These are phyloP conservation scores for Paraurostyla sp. DNA, from an alignment of 73 alveolate species.

Conservation along the genomic window DNA sequence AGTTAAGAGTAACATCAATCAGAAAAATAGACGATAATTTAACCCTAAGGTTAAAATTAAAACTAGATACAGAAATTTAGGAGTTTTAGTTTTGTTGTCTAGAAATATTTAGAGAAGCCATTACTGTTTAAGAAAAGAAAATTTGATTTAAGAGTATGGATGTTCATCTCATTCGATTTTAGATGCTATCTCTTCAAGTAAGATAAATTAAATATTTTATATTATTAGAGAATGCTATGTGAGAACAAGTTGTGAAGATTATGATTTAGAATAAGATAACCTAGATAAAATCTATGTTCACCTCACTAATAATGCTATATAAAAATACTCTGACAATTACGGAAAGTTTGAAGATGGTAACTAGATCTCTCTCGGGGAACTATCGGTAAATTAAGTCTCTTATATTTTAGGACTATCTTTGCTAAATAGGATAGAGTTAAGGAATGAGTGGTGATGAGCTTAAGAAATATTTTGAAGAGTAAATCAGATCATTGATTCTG, in stretches of 20 bases:
- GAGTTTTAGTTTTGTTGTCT: slow-evolving; percentile 65
- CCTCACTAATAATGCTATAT: slow-evolving; percentile 93
- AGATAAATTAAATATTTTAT: slow-evolving; percentile 72
- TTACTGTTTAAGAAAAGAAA: slow-evolving; percentile 89
- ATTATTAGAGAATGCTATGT: slow-evolving; percentile 88
- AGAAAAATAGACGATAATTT: background rate
- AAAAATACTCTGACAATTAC: slow-evolving; percentile 57
- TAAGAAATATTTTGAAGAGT: background rate
- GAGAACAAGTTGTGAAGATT: slow-evolving; percentile 84
- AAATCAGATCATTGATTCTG: slow-evolving; percentile 73
- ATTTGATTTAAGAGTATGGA: slow-evolving; percentile 95
- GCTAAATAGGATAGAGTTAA: slow-evolving; percentile 71
- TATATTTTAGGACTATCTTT: slow-evolving; percentile 67
- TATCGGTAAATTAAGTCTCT: no score
- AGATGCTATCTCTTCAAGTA: slow-evolving; percentile 83
- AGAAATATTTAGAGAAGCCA: slow-evolving; percentile 95
- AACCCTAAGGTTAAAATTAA: background rate
- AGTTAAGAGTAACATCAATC: background rate
- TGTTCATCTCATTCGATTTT: slow-evolving; percentile 80
- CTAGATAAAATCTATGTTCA: slow-evolving; percentile 86
- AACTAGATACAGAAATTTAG: no score
- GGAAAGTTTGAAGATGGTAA: slow-evolving; percentile 64
- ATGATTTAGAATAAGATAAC: slow-evolving; percentile 75
- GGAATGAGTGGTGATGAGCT: slow-evolving; percentile 65
- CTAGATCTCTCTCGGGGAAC: slow-evolving; percentile 84